phyloP scores from a whole-genome alignment of 805 yeast genomes.

The Candida hispaniensis region DNA sequence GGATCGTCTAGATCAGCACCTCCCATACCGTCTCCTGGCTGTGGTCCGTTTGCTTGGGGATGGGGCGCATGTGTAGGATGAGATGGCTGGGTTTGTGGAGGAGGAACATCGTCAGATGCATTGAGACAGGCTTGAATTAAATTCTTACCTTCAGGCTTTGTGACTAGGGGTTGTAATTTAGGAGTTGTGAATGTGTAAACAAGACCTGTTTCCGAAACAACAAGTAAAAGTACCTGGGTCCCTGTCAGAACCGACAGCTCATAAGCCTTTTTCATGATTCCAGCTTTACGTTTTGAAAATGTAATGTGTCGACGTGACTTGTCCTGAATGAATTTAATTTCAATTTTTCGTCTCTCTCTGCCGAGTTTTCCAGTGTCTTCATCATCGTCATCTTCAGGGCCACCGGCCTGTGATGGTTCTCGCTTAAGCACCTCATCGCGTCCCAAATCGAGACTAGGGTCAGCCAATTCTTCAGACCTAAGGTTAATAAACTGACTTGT shows the following conservation, averaged over 20 bases:
- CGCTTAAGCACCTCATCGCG: slow-evolving; percentile 14
- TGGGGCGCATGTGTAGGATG: slow-evolving; percentile 23
- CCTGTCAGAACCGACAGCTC: slow-evolving; percentile 94
- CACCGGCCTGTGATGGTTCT: slow-evolving; percentile 16
- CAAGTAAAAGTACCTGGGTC: slow-evolving; percentile 87
- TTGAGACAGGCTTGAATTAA: slow-evolving; percentile 92
- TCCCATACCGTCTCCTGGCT: slow-evolving; percentile 17
- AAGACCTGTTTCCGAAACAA: slow-evolving; percentile 96
- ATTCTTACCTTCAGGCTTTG: slow-evolving; percentile 94
- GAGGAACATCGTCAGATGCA: slow-evolving; percentile 76
- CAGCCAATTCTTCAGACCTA: slow-evolving; percentile 16
- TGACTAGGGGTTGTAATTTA: slow-evolving; percentile 92
- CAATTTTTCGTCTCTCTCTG: slow-evolving; percentile 78
- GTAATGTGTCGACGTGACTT: slow-evolving; percentile 97
- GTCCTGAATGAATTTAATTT: slow-evolving; percentile 93
- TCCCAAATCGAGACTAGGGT: slow-evolving; percentile 10
- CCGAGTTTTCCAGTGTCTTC: slow-evolving; percentile 36
- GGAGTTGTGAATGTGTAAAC: slow-evolving; percentile 99
- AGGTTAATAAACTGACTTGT: no score
- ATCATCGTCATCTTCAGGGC: slow-evolving; percentile 34
- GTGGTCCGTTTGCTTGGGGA: slow-evolving; percentile 24
- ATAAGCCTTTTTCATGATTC: slow-evolving; percentile 99
- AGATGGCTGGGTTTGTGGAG: slow-evolving; percentile 24
- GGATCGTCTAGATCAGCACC: slow-evolving; percentile 21
- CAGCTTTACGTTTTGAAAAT: slow-evolving; percentile 95